A percentile compares a stretch with the other conserved stretches of the same genome.
These are phyloP conservation scores for Elongisporangium prolatum DNA, from an alignment of 352 stramenopile species.

Conservation along the genomic window DNA sequence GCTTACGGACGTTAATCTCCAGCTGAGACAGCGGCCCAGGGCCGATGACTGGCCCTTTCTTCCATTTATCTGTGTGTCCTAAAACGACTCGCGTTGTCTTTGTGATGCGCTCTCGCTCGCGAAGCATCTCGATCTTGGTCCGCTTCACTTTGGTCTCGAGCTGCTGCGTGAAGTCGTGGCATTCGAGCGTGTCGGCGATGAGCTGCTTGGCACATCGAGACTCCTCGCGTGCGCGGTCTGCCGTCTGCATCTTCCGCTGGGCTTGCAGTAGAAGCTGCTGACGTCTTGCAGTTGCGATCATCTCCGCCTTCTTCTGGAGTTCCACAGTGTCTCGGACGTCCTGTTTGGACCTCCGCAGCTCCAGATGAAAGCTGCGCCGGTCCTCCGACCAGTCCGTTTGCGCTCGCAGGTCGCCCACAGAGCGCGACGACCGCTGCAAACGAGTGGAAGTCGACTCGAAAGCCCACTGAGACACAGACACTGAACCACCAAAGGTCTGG, in stretches of 20 bases:
- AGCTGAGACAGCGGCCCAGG: constrained; percentile 39
- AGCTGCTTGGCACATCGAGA: constrained; percentile 30
- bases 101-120: constrained; percentile 39
- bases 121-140: constrained; percentile 29
- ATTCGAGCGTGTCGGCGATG: constrained; percentile 51
- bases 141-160: constrained; percentile 40
- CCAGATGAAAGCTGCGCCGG: constrained; percentile 25
- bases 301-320: constrained; percentile 29
- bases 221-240: constrained; percentile 23
- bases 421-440: constrained; percentile 5
- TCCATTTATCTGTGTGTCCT: constrained; percentile 24
- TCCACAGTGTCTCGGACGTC: constrained; percentile 32
- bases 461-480: constrained; percentile 7
- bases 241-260: constrained; percentile 30
- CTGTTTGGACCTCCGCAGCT: constrained; percentile 36
- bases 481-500: background rate
- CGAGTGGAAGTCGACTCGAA: constrained; percentile 32
- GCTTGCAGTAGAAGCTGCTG: constrained; percentile 34
- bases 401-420: background rate
- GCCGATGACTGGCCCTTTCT: constrained; percentile 28
- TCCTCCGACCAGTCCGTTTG: constrained; percentile 35
- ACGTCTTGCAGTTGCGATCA: constrained; percentile 29
- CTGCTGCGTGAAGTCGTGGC: constrained; percentile 30
- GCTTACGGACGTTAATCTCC: constrained; percentile 26
- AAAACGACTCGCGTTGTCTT: constrained; percentile 23